These are phyloP conservation scores for Dryas alaskensis DNA, from an alignment of 306 rosid genomes.

Conservation along the genomic window DNA sequence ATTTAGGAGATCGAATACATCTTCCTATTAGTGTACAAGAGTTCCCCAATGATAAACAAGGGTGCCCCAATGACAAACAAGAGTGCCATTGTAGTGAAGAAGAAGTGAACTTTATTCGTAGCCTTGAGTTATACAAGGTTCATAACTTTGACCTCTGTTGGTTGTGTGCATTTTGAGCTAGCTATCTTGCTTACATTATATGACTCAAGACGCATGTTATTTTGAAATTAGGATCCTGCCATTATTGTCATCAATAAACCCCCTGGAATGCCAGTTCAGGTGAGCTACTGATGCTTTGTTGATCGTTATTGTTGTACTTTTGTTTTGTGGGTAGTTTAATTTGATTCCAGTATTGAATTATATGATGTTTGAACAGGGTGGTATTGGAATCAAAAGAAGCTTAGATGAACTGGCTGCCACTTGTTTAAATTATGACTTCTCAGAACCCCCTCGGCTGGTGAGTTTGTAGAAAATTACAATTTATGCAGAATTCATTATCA, in stretches of 20 bases:
- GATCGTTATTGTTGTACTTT: background rate
- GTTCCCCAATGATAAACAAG: slow-evolving; percentile 32
- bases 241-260: slow-evolving; percentile 80
- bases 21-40: slow-evolving; percentile 66
- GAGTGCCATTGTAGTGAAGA: slow-evolving; percentile 41
- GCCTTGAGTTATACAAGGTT: slow-evolving; percentile 72
- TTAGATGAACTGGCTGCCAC: slow-evolving; percentile 73
- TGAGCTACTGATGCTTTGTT: slow-evolving; percentile 21
- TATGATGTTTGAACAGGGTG: slow-evolving; percentile 59
- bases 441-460: slow-evolving; percentile 83
- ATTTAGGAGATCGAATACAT: slow-evolving; percentile 58
- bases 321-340: background rate
- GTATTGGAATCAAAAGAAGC: slow-evolving; percentile 67
- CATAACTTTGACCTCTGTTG: slow-evolving; percentile 13
- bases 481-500: background rate
- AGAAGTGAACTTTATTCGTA: slow-evolving; percentile 51
- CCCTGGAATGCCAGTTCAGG: slow-evolving; percentile 94
- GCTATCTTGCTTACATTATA: background rate
- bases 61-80: slow-evolving; percentile 31
- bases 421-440: slow-evolving; percentile 62
- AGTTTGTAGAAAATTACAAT: slow-evolving; percentile 27
- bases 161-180: background rate
- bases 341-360: slow-evolving; percentile 1
- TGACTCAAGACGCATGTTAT: background rate
- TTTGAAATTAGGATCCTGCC: slow-evolving; percentile 63